A percentile compares a stretch with the other conserved stretches of the same genome.
phyloP scores from a whole-genome alignment of 2,329 filamentous ascomycete species.

The Xylariaceae sp. region DNA sequence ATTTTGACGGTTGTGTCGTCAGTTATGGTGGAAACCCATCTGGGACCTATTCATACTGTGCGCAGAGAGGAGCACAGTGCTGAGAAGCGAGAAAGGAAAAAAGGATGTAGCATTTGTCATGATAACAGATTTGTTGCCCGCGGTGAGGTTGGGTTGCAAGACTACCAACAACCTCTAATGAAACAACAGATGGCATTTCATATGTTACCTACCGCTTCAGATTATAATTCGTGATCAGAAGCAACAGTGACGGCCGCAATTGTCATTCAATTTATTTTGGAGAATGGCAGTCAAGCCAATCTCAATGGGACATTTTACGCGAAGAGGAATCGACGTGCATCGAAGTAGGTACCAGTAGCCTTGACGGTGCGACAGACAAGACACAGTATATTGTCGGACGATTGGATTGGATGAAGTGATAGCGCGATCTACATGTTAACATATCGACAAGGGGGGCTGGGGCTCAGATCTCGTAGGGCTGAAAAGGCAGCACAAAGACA shows the following conservation, averaged over 20 bases:
- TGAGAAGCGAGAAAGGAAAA: neutral
- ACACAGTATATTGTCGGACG: neutral
- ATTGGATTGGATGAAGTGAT: slow-evolving; percentile 14
- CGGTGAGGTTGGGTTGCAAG: slow-evolving; percentile 6
- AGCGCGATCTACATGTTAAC: slow-evolving; percentile 26
- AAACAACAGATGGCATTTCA: neutral
- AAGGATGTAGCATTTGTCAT: slow-evolving; percentile 20
- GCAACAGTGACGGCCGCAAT: neutral
- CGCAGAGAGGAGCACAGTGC: slow-evolving; percentile 5
- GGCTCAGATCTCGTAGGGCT: slow-evolving; percentile 33
- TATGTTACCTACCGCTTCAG: neutral
- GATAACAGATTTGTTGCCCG: neutral
- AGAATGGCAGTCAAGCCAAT: neutral
- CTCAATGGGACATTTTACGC: neutral
- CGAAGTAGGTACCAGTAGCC: slow-evolving; percentile 4
- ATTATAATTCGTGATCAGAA: neutral
- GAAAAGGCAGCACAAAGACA: slow-evolving; percentile 24
- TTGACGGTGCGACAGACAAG: slow-evolving; percentile 2
- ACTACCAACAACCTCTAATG: neutral
- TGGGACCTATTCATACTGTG: neutral
- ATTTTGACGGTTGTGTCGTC: neutral
- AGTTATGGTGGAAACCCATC: neutral
- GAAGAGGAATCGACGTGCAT: neutral
- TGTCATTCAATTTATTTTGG: neutral
- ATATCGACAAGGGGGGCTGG: slow-evolving; percentile 22